Evolutionary conservation across 345 rosid genomes (phyloP).

Genomic region (Syzygium aqueum): DNA sequence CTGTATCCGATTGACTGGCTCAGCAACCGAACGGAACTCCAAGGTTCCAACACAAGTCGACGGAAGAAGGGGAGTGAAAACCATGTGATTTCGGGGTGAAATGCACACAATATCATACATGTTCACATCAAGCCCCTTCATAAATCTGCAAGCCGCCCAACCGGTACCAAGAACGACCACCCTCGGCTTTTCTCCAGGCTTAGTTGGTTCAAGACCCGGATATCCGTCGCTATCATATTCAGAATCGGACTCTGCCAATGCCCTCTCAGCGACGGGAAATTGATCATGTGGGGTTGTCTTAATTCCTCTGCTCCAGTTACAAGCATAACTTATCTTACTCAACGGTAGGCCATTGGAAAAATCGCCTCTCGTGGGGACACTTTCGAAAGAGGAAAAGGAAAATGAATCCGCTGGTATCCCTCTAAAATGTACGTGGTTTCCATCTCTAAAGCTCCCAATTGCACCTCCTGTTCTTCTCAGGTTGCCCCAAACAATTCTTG

Average conservation of each 20-base stretch:
- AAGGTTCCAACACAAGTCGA: slow-evolving; percentile 55
- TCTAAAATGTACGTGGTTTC: slow-evolving; percentile 4
- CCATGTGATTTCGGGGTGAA: slow-evolving; percentile 87
- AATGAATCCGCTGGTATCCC: neutral
- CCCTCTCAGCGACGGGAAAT: slow-evolving; percentile 22
- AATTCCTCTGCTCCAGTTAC: slow-evolving; percentile 44
- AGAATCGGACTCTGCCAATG: slow-evolving; percentile 24
- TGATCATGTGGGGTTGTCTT: slow-evolving; percentile 26
- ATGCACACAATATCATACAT: slow-evolving; percentile 56
- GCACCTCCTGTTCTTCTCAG: slow-evolving; percentile 39
- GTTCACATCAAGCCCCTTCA: slow-evolving; percentile 52
- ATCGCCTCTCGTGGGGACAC: slow-evolving; percentile 1
- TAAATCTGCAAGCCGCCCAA: slow-evolving; percentile 77
- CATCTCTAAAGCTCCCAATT: slow-evolving; percentile 8
- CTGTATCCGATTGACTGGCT: slow-evolving; percentile 78
- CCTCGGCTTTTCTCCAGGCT: slow-evolving; percentile 57
- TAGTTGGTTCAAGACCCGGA: slow-evolving; percentile 56
- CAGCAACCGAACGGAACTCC: slow-evolving; percentile 86
- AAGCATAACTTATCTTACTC: slow-evolving; percentile 5
- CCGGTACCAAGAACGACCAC: slow-evolving; percentile 73
- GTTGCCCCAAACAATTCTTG: slow-evolving; percentile 36
- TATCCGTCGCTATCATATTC: slow-evolving; percentile 28
- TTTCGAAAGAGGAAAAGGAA: slow-evolving; percentile 11
- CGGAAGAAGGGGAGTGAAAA: slow-evolving; percentile 27
- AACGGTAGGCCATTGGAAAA: slow-evolving; percentile 8